These are phyloP conservation scores for Nakazawaea ernobii DNA, from an alignment of 805 yeast genomes.

Conservation along the genomic window DNA sequence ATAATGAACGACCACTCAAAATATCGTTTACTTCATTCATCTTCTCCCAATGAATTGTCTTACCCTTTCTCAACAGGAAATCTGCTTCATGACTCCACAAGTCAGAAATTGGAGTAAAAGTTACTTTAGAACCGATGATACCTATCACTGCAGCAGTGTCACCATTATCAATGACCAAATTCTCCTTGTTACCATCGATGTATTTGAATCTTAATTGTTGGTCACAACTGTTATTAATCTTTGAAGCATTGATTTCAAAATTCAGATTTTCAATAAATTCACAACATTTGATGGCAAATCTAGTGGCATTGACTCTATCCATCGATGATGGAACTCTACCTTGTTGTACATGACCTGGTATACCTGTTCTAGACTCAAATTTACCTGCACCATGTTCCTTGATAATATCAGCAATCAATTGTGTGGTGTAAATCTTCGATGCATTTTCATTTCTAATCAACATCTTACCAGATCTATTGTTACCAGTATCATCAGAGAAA, in stretches of 20 bases:
- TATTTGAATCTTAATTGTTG: constrained; percentile 48
- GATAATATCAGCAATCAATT: constrained; percentile 77
- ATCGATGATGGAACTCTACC: constrained; percentile 94
- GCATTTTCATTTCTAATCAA: constrained; percentile 81
- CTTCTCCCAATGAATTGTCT: constrained; percentile 61
- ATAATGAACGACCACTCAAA: constrained; percentile 61
- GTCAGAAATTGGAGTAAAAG: constrained; percentile 48
- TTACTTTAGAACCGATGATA: constrained; percentile 59
- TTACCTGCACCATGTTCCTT: constrained; percentile 68
- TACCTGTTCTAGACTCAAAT: constrained; percentile 90
- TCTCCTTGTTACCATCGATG: constrained; percentile 41
- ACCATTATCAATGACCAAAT: constrained; percentile 35
- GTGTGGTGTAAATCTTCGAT: constrained; percentile 75
- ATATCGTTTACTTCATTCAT: constrained; percentile 57
- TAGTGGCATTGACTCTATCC: constrained; percentile 84
- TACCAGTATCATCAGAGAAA: constrained; percentile 71
- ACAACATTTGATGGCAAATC: constrained; percentile 86
- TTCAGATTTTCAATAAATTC: constrained; percentile 69
- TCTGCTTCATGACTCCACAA: constrained; percentile 61
- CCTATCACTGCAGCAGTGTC: constrained; percentile 59
- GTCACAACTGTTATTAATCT: constrained; percentile 19
- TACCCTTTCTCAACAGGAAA: constrained; percentile 58
- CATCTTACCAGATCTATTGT: constrained; percentile 78
- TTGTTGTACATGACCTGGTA: constrained; percentile 98
- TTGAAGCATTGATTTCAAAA: constrained; percentile 13